Evolutionary conservation across 306 rosid species (phyloP).

Genomic region (Dalbergia oliveri): DNA sequence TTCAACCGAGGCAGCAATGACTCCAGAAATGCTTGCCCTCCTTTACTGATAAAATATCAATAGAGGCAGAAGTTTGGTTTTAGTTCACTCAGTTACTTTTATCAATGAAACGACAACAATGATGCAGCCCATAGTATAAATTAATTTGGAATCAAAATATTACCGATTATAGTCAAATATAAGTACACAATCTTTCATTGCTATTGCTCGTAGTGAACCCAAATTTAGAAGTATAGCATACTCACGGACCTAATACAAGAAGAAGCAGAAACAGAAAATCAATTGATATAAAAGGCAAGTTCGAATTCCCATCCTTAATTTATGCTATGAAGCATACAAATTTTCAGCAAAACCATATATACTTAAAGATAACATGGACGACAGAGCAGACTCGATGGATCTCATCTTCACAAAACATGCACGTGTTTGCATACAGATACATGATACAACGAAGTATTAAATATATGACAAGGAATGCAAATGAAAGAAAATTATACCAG

Average conservation of each 20-base stretch:
- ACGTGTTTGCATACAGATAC: neutral
- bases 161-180: constrained; percentile 89
- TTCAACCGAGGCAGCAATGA: constrained; percentile 85
- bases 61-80: constrained; percentile 40
- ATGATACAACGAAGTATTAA: neutral
- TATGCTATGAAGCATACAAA: neutral
- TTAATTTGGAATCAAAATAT: constrained; percentile 45
- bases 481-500: constrained; percentile 62
- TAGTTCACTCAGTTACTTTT: constrained; percentile 38
- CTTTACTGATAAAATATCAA: constrained; percentile 67
- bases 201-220: constrained; percentile 95
- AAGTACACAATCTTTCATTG: constrained; percentile 87
- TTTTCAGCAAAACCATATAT: constrained; percentile 8
- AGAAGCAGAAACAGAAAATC: constrained; percentile 41
- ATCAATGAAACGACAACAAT: constrained; percentile 13
- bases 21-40: constrained; percentile 92
- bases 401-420: constrained; percentile 38
- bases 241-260: constrained; percentile 83
- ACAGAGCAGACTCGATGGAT: constrained; percentile 2
- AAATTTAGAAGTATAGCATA: constrained; percentile 89
- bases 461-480: neutral
- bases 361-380: neutral
- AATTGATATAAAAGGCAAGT: constrained; percentile 16
- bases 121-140: constrained; percentile 35
- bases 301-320: constrained; percentile 24